Percentiles rank a stretch among this genome's conserved stretches.
phyloP scores from a whole-genome alignment of 1,139 yeast species.

The Yamadazyma siamensis region DNA sequence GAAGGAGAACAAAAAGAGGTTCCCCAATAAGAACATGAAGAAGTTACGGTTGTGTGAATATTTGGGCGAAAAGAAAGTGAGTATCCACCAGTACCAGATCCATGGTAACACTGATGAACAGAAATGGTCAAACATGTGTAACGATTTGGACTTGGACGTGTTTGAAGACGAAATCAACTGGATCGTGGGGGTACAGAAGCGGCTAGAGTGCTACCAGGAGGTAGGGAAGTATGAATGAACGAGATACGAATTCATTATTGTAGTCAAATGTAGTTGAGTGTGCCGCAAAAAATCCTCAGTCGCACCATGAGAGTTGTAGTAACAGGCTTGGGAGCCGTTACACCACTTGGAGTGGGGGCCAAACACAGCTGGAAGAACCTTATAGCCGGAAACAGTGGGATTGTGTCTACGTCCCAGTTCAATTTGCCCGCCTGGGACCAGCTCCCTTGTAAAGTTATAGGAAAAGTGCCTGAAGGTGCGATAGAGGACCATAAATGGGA shows the following conservation, averaged over 20 bases:
- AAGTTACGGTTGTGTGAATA: constrained; percentile 23
- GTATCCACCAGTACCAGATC: constrained; percentile 1
- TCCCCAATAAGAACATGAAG: constrained; percentile 8
- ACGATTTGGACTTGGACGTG: constrained; percentile 17
- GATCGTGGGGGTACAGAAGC: constrained; percentile 41
- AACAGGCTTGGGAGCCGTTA: constrained; percentile 83
- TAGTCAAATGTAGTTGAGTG: too few relatives aligned
- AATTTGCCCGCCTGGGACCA: constrained; percentile 49
- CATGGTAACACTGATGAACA: constrained; percentile 17
- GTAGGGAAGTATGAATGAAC: background rate
- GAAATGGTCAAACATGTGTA: constrained; percentile 30
- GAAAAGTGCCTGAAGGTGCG: constrained; percentile 62
- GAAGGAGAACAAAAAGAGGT: constrained; percentile 6
- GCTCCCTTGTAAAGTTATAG: constrained; percentile 76
- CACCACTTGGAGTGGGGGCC: constrained; percentile 81
- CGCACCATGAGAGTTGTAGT: constrained; percentile 90
- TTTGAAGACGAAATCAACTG: constrained; percentile 33
- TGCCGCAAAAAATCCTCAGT: too few relatives aligned
- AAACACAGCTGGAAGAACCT: constrained; percentile 51
- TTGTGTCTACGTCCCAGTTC: constrained; percentile 49
- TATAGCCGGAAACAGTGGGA: constrained; percentile 50
- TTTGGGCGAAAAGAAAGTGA: constrained; percentile 9
- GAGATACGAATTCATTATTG: too few relatives aligned
- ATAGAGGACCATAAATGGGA: constrained; percentile 51
- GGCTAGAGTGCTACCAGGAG: constrained; percentile 27